Base-by-base conservation (phyloP, 192 early-diverging fungal genomes). In the Dissophora ornata region DNA sequence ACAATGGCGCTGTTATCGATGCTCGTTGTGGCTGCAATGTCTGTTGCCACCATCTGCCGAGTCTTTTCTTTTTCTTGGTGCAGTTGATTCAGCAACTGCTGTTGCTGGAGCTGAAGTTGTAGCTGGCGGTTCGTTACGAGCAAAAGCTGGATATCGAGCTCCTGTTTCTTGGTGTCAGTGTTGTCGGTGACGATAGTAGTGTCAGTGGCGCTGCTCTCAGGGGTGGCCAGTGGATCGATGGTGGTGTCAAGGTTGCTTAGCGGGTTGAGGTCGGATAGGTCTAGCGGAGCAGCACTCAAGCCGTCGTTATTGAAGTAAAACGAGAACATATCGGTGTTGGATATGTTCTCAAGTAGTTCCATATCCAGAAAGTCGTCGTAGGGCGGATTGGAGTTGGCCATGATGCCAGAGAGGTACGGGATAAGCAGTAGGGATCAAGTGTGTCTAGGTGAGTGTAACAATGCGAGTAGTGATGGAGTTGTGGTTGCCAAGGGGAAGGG, bases 351-450 rank as follows among this genome's bases (percentile, higher is more conserved):
- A 29, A 73, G 47, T n/a, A 73, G 21, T 30, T 73, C 70, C 9
- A 65, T 49, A 15, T 73, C 47, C 10, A 73, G 30, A 26, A 65
- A 73, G 40, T 73, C 62, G 41, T 49, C 70, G 63, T 65, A 65
- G n/a, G 48, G 51, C 18, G 53, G 46, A 57, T 57, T 71, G 33
- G 36, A 48, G 40, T 61, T 47, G 16, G 52, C 19, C 52, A 53
- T 51, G 24, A 28, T 56, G 30, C 42, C 38, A 4, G 22, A 18
- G 30, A 1, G 60, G 25, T 16, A 38, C 33, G 18, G 56, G 21
- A 21, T 29, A 34, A 50, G 9, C n/a, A n/a, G 21, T 10, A 47
- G 42, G 16, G 29, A 21, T 4, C n/a, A 36, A 4, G 25, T 34
- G 29, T 21, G 28, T 47, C 36, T 19, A 34, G 19, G 46, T 41